These are phyloP conservation scores for Erysiphe neolycopersici DNA, from an alignment of 2,329 filamentous ascomycete genomes.

Conservation along the genomic window DNA sequence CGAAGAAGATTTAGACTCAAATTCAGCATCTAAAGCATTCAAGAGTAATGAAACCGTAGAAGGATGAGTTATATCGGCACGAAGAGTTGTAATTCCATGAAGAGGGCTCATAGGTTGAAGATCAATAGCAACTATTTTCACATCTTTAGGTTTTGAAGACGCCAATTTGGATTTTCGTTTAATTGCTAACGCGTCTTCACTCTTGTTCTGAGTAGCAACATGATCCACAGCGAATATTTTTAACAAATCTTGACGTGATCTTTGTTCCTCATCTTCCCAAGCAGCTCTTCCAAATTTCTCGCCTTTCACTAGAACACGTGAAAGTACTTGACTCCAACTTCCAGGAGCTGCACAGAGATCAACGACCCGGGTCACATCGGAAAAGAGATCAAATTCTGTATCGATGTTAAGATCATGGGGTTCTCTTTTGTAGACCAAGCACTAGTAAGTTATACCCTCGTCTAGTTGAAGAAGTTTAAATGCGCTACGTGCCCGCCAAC, in stretches of 20 bases:
- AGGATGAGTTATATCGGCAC: conserved; percentile 92
- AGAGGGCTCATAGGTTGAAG: conserved; percentile 87
- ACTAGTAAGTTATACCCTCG: conserved; percentile 23
- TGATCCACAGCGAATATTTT: conserved; percentile 9
- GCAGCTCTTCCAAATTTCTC: conserved; percentile 68
- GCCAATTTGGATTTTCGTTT: conserved; percentile 11
- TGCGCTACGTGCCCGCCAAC: conserved; percentile 85
- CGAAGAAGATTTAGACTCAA: conserved; percentile 22
- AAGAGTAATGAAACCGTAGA: conserved; percentile 79
- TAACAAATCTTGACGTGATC: conserved; percentile 33
- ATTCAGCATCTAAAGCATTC: conserved; percentile 52
- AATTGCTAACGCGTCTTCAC: conserved; percentile 3
- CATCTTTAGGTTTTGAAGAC: conserved; percentile 27
- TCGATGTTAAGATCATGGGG: background rate
- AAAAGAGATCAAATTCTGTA: conserved; percentile 77
- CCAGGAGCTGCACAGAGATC: conserved; percentile 90
- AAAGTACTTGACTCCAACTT: conserved; percentile 93
- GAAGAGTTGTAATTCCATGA: conserved; percentile 71
- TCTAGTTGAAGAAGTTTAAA: conserved; percentile 95
- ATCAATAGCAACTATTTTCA: conserved; percentile 90
- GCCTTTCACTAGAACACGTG: conserved; percentile 73
- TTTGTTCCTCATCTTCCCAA: conserved; percentile 63
- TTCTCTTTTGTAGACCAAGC: background rate
- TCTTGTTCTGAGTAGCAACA: background rate
- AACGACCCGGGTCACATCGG: conserved; percentile 71